These are phyloP conservation scores for Didymella sp. DNA, from an alignment of 2,329 filamentous ascomycete genomes.

Conservation along the genomic window DNA sequence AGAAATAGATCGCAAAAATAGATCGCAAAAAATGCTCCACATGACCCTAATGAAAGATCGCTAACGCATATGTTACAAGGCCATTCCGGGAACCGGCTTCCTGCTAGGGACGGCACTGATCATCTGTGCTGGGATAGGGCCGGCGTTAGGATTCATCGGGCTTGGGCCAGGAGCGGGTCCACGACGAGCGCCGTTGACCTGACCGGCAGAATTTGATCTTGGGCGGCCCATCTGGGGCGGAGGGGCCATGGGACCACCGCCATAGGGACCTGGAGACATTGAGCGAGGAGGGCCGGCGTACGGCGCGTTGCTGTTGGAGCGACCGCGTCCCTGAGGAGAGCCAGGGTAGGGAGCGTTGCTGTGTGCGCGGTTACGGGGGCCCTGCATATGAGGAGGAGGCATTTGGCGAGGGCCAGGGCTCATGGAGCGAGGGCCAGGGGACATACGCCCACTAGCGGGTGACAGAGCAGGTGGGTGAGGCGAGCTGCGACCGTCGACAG, in stretches of 20 bases:
- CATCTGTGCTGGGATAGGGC: slow-evolving; percentile 8
- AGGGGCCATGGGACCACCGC: slow-evolving; percentile 43
- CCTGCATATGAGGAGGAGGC: slow-evolving; percentile 34
- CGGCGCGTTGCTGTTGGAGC: slow-evolving; percentile 50
- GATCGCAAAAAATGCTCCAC: slow-evolving; percentile 26
- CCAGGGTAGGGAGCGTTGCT: slow-evolving; percentile 47
- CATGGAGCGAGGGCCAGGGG: slow-evolving; percentile 40
- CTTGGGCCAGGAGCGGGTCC: slow-evolving; percentile 45
- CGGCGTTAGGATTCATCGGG: slow-evolving; percentile 39
- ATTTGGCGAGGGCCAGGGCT: slow-evolving; percentile 46
- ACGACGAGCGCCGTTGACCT: slow-evolving; percentile 37
- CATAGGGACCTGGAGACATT: slow-evolving; percentile 51
- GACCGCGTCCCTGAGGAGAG: slow-evolving; percentile 29
- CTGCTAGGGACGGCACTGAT: slow-evolving; percentile 45
- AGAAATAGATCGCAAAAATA: slow-evolving; percentile 22
- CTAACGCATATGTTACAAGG: slow-evolving; percentile 40
- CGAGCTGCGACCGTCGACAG: slow-evolving; percentile 53
- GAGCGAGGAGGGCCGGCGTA: slow-evolving; percentile 46
- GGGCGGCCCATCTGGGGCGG: slow-evolving; percentile 45
- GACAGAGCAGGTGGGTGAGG: slow-evolving; percentile 57
- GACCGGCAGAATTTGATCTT: slow-evolving; percentile 49
- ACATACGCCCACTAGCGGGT: slow-evolving; percentile 46
- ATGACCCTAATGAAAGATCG: slow-evolving; percentile 34
- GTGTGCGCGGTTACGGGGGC: slow-evolving; percentile 42
- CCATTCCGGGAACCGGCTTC: slow-evolving; percentile 58